A percentile compares a stretch with the other conserved stretches of the same genome.
These are phyloP conservation scores for Capniomyces stellatus DNA, from an alignment of 371 early-diverging fungal species.

Conservation along the genomic window DNA sequence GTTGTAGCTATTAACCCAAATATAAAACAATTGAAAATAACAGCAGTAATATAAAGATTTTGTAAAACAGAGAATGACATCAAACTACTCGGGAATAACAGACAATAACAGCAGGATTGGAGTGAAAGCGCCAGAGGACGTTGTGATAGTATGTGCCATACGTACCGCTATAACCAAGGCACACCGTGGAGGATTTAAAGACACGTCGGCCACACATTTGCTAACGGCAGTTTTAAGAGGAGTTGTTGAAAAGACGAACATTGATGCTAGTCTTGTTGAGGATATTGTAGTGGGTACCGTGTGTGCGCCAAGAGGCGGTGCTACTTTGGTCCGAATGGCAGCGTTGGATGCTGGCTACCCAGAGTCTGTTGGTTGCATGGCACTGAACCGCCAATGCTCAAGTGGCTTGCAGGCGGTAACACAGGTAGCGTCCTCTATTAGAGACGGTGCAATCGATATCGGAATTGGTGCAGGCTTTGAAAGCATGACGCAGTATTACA, in stretches of 20 bases:
- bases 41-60: background rate
- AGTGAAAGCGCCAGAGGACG: constrained; percentile 64
- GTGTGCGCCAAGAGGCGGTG: constrained; percentile 83
- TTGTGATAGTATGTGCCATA: constrained; percentile 68
- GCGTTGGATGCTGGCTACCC: constrained; percentile 89
- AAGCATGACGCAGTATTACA: constrained; percentile 85
- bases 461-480: constrained; percentile 98
- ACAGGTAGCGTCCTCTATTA: constrained; percentile 78
- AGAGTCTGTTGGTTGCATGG: constrained; percentile 56
- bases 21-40: background rate
- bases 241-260: constrained; percentile 52
- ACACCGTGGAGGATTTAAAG: constrained; percentile 87
- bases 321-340: constrained; percentile 89
- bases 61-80: background rate
- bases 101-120: constrained; percentile 26
- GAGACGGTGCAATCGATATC: constrained; percentile 77
- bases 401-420: constrained; percentile 90
- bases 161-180: constrained; percentile 86
- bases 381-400: constrained; percentile 95
- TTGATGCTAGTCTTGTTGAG: constrained; percentile 77
- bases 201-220: constrained; percentile 76
- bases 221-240: constrained; percentile 73
- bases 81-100: background rate
- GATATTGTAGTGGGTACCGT: constrained; percentile 94
- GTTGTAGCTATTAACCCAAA: background rate